Conservation (phyloP, 768 basidiomycete species). For the Lyophyllum shimeji region DNA sequence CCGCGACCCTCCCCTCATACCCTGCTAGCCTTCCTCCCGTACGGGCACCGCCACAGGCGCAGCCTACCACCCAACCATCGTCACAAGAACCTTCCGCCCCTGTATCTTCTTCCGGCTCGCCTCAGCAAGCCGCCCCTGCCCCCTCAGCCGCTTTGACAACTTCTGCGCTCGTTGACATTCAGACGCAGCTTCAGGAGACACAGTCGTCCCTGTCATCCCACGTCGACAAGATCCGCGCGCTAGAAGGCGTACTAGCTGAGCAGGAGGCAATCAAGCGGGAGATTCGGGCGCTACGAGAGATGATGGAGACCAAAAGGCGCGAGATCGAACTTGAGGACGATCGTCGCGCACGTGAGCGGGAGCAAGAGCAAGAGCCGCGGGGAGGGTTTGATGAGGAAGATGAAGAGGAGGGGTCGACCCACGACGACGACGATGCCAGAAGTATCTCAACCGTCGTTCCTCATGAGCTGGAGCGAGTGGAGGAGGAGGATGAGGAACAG, state of each 20-base stretch:
- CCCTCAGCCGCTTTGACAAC: slow-evolving; percentile 25
- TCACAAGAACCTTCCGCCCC: slow-evolving; percentile 25
- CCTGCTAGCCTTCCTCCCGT: slow-evolving; percentile 69
- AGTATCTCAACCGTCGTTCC: slow-evolving; percentile 74
- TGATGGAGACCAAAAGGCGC: slow-evolving; percentile 65
- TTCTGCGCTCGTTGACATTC: slow-evolving; percentile 57
- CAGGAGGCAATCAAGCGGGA: slow-evolving; percentile 84
- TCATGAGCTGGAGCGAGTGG: slow-evolving; percentile 69
- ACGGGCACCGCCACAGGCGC: slow-evolving; percentile 36
- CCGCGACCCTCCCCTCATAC: slow-evolving; percentile 59
- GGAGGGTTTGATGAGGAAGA: slow-evolving; percentile 34
- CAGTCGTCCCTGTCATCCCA: slow-evolving; percentile 75
- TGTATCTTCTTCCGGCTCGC: slow-evolving; percentile 14
- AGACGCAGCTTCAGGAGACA: slow-evolving; percentile 81
- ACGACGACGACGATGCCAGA: slow-evolving; percentile 68
- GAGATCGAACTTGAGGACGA: slow-evolving; percentile 32
- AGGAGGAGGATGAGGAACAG: slow-evolving; percentile 73
- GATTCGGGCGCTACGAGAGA: slow-evolving; percentile 66
- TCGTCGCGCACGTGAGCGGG: slow-evolving; percentile 3
- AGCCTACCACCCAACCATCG: slow-evolving; percentile 19
- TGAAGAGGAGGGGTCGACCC: slow-evolving; percentile 30
- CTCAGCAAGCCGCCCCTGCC: slow-evolving; percentile 17
- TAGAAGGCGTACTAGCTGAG: slow-evolving; percentile 81
- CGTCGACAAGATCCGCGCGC: slow-evolving; percentile 76
- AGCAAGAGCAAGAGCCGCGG: slow-evolving; percentile 21